Evolutionary conservation across 192 early-diverging fungal species (phyloP), one percentile per base, ranked within the genome.

Genomic region (Umbelopsis vinacea): DNA sequence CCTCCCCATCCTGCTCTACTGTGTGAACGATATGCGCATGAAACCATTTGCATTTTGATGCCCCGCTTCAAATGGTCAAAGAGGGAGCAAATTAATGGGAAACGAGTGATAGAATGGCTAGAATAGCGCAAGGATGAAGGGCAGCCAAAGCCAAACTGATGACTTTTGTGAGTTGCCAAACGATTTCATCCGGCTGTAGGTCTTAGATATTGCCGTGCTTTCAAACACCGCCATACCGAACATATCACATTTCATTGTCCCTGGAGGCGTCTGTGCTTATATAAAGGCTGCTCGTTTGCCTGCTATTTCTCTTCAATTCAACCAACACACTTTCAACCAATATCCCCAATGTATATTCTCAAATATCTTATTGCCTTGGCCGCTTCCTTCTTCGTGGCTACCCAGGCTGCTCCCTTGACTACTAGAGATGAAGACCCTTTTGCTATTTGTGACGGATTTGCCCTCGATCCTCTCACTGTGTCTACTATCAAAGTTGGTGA

Each of bases 401-500:
- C 57, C 17, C 26, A 63, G 6, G 57, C 57, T 63, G 57, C 33
- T 37, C 57, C 57, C 2, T 19, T 37, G 14, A 19, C 26, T 17
- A 19, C 26, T 17, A 35, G 29, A 6, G 15, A 12, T 26, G 29
- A 63, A 19, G 57, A 63, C 33, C 57, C 57, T 17, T 63, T 63
- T 63, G 57, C 57, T n/a, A 63, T 63, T 11, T 63, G 57, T 26
- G 7, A 63, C 10, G 57, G 57, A 9, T 63, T 63, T 63, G 33
- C 10, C 7, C 33, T 63, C 3, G 29, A 63, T 2, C 15, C 29
- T 35, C 35, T 63, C 14, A 29, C 15, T n/a, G 17, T 26, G 15
- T 19, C 15, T 8, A 63, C 57, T 29, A 37, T 63, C 33, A 63
- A 63, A 35, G 29, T 19, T n/a, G 57, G 57, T 7, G 15, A 63